Evolutionary conservation across 495 filamentous ascomycete genomes (phyloP), one percentile per base, ranked within the genome.

Genomic region (Elaphomyces granulatus): DNA sequence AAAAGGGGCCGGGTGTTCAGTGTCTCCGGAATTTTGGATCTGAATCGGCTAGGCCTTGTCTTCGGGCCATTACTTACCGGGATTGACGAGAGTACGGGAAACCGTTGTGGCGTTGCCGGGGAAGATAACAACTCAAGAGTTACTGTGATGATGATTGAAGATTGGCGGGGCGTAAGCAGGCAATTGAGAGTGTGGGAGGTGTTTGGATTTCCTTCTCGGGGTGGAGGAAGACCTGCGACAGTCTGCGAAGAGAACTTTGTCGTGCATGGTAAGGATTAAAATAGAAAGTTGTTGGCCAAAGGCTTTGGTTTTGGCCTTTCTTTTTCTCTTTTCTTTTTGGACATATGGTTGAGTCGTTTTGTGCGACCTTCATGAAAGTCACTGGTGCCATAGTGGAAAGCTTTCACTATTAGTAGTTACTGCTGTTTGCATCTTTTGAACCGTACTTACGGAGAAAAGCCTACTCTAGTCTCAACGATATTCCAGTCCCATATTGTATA

Each of bases 1-100:
- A 51, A 44, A 36, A 45, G 16, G 37, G 34, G 43, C 14, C 39
- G 45, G 41, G 40, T 44, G n/a, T 39, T 39, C 36, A 32, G 14
- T 15, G 17, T 39, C 20, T 43, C 52, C 19, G 48, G 44, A 15
- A 26, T 43, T 16, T 38, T 56, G 15, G 50, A 44, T 28, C 20
- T 50, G 26, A 54, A 60, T 12, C 44, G 58, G 15, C 40, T 67
- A 30, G 52, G 41, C 36, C 47, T 48, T 41, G 48, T 50, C 4
- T 54, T 67, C 39, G 60, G 52, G 23, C 60, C 61, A 35, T 40
- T 65, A 1, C 41, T 67, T 21, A 51, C 49, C 9, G 50, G 51
- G 16, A 31, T 21, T 17, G 41, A 23, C 17, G 31, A 20, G 26
- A 40, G 43, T n/a, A 40, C 23, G 10, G 10, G 33, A 20, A 9